A percentile compares a stretch with the other conserved stretches of the same genome.
Evolutionary conservation across 2,329 filamentous ascomycete genomes (phyloP).

Genomic region (Acephala macrosclerotiorum): DNA sequence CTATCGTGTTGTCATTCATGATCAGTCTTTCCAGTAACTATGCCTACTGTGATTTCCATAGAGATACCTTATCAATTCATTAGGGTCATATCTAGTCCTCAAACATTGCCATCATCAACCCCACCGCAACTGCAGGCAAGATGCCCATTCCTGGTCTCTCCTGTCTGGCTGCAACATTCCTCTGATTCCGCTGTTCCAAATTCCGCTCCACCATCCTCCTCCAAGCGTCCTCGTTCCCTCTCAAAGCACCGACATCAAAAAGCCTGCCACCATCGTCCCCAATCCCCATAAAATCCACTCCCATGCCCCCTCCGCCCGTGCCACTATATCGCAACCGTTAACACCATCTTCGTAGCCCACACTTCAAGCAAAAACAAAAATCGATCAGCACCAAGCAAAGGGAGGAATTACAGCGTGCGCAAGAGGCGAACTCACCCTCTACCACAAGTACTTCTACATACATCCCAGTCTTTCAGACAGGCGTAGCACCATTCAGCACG

Average conservation of each 20-base stretch:
- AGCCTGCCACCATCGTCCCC: background rate
- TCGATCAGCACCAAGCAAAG: constrained; percentile 1
- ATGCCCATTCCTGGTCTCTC: background rate
- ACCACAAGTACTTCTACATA: constrained; percentile 32
- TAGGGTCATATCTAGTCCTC: background rate
- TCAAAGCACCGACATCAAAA: background rate
- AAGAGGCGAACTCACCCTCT: constrained; percentile 16
- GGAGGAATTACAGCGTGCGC: background rate
- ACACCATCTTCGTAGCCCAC: constrained; percentile 1
- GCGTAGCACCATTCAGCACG: constrained; percentile 40
- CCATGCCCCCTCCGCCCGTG: background rate
- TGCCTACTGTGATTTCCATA: background rate
- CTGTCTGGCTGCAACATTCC: background rate
- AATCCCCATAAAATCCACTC: background rate
- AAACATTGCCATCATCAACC: constrained; percentile 10
- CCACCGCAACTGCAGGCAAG: background rate
- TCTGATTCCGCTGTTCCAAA: background rate
- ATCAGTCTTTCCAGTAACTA: background rate
- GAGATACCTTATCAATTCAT: background rate
- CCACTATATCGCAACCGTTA: constrained; percentile 13
- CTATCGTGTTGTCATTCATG: background rate
- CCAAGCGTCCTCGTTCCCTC: background rate
- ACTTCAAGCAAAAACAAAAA: background rate
- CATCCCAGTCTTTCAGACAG: constrained; percentile 35
- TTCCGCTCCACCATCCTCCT: background rate